A percentile compares a stretch with the other conserved stretches of the same genome.
Evolutionary conservation across 75 land plant genomes (phyloP).

Genomic region (Ceratopteris richardii): DNA sequence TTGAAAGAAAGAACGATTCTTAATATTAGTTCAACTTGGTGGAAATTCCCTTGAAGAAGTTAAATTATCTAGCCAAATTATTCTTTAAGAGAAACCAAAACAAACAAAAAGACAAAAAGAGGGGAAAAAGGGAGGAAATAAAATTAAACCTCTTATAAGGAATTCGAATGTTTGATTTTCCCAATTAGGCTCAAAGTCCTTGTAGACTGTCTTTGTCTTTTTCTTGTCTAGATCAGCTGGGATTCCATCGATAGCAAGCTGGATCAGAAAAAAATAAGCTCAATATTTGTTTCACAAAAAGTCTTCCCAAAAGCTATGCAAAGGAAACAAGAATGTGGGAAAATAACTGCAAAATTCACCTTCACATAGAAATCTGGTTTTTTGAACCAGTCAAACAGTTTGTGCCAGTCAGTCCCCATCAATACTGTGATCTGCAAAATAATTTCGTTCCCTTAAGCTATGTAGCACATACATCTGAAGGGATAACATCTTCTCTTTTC

Average conservation of each 20-base stretch:
- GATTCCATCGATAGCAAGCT: conserved; percentile 34
- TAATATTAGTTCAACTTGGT: no score
- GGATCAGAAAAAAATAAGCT: not conserved
- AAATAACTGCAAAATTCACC: conserved; percentile 5
- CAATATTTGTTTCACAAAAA: not conserved
- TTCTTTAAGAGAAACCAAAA: not conserved
- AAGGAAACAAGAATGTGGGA: not conserved
- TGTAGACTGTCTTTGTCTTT: conserved; percentile 14
- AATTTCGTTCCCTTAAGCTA: no score
- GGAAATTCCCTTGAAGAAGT: no score
- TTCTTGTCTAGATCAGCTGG: conserved; percentile 14
- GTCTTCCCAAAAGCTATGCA: not conserved
- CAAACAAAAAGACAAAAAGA: not conserved
- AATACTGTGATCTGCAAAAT: conserved; percentile 22
- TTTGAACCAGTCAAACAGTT: conserved; percentile 15
- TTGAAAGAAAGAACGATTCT: no score
- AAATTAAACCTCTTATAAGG: conserved; percentile 20
- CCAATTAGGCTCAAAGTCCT: conserved; percentile 26
- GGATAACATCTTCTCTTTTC: no score
- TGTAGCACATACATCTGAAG: no score
- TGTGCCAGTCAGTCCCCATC: conserved; percentile 30
- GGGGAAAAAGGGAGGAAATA: not conserved
- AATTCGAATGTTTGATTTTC: conserved; percentile 30
- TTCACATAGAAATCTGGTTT: conserved; percentile 34
- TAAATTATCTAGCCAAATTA: no score